phyloP scores from a whole-genome alignment of 1,284 basidiomycete genomes.

The Ceratobasidium sp. region DNA sequence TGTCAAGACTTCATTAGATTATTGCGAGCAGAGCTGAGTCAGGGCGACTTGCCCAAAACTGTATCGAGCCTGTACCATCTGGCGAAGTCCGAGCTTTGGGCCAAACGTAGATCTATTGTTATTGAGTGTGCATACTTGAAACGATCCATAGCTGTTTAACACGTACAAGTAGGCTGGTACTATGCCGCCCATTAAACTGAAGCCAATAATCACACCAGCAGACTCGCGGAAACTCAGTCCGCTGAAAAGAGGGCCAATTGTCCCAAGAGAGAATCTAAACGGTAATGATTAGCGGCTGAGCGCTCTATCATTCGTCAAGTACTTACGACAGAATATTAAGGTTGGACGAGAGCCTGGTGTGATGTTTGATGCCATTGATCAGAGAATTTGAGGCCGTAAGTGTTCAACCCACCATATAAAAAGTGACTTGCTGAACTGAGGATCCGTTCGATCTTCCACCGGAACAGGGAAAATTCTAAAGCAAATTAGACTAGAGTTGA shows the following conservation, averaged over 20 bases:
- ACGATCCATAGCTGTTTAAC: slow-evolving; percentile 8
- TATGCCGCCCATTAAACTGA: slow-evolving; percentile 69
- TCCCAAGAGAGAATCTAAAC: slow-evolving; percentile 73
- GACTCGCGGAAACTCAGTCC: slow-evolving; percentile 78
- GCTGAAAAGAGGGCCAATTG: slow-evolving; percentile 76
- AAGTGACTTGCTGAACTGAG: slow-evolving; percentile 77
- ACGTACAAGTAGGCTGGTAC: slow-evolving; percentile 73
- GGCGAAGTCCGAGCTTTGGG: slow-evolving; percentile 87
- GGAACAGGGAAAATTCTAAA: slow-evolving; percentile 69
- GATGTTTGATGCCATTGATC: too few species aligned
- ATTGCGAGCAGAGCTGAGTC: too few species aligned
- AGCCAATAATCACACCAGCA: slow-evolving; percentile 80
- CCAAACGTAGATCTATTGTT: slow-evolving; percentile 79
- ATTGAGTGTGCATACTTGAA: slow-evolving; percentile 48
- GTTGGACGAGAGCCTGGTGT: slow-evolving; percentile 69
- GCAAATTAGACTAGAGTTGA: not conserved
- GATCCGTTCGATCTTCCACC: slow-evolving; percentile 68
- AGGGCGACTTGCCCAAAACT: slow-evolving; percentile 68
- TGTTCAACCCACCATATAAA: slow-evolving; percentile 68
- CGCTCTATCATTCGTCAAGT: not conserved
- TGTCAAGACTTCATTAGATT: too few species aligned
- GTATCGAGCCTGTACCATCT: slow-evolving; percentile 85
- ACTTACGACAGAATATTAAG: slow-evolving; percentile 79
- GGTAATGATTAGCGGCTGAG: too few species aligned
- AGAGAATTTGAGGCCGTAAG: too few species aligned